Base-by-base conservation (phyloP, 2,329 filamentous ascomycete genomes). In the Chaetothyriales sp. region DNA sequence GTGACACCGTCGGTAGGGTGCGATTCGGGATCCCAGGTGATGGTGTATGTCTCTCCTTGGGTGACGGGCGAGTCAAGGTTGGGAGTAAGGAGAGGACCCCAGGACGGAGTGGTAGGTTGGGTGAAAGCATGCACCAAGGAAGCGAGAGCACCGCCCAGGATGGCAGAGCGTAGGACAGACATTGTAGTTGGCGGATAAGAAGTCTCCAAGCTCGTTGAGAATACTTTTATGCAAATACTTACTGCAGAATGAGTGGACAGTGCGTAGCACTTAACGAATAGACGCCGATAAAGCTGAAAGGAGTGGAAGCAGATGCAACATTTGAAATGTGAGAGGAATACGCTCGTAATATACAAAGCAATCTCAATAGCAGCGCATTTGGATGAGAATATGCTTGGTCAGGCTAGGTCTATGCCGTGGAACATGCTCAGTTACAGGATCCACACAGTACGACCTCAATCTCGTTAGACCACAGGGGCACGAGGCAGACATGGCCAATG, bases 131-230 rank as follows among this genome's bases (percentile, higher is more conserved):
- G 80, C 18, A 97, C 77, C 0, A 82, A 70, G 10, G 80, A 79
- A 37, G 80, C 80, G 60, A 83, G 81, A 20, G 80, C 80, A n/a
- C 80, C 79, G n/a, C 79, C 80, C 19, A 73, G 75, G 59, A 74
- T 76, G 43, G 79, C 33, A 40, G 33, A 40, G 4, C 79, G 18
- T 43, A 49, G 19, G 45, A 48, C 46, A 52, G 44, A 29, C 48
- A 48, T 18, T n/a, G n/a, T 28, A 47, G 33, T 46, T 46, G 18
- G 18, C 9, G 43, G 13, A 48, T 43, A 40, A 5, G 10, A 5
- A 40, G 33, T 40, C 13, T 40, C 33, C 33, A 10, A 40, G 10
- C 5, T 9, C 9, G 29, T 33, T 9, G 29, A 13, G 13, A 40
- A 40, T 15, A 15, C 1, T 15, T 40, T 15, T 40, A 40, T 40